Evolutionary conservation across 176 grass and related monocot species (phyloP), one percentile per base, ranked within the genome.

Genomic region (Oryza glaberrima): DNA sequence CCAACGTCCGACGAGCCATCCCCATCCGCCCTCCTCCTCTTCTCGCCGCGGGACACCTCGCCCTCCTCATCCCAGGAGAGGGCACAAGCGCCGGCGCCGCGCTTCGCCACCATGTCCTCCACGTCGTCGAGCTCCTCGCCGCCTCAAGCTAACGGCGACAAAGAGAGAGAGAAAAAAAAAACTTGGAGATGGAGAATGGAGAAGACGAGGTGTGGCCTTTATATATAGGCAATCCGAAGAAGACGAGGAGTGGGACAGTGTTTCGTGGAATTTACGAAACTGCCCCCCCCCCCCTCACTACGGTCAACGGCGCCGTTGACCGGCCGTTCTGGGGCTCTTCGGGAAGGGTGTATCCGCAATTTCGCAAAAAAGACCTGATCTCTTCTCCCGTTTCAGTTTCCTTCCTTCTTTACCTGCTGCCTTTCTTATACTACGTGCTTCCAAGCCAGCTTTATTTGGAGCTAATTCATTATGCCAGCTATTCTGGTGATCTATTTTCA

Each of bases 101-200:
- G 72, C 64, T 32, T 83, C 15, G 79, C 78, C 60, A 41, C 56
- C 83, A 87, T 91, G 36, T 19, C 7, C 2, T 6, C 54, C 54
- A 58, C 54, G 54, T 8, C 35, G 35, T 32, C 52, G 15, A 14
- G 48, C 48, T 1, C 48, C 48, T 51, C 48, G 48, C 48, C 3
- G 15, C 51, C 0, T 0, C 9, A 6, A 56, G 36, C 51, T 4
- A 17, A 19, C 17, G 17, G 58, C 19, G 54, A 58, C 17, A 30
- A 9, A 46, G 11, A 0, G 1, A 23, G 20, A 12, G 5, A 9
- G 36, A 70, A 1, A 22, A 13, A 60, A 60, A 61, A 22, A 15
- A 4, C 3, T 63, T 23, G 2, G 10, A 5, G 40, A 2, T 7
- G 70, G n/a, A 46, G 11, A 15, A 72, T 41, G n/a, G 9, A 10